Conservation (phyloP, 2,329 filamentous ascomycete genomes). For the Ophiocordyceps australis region DNA sequence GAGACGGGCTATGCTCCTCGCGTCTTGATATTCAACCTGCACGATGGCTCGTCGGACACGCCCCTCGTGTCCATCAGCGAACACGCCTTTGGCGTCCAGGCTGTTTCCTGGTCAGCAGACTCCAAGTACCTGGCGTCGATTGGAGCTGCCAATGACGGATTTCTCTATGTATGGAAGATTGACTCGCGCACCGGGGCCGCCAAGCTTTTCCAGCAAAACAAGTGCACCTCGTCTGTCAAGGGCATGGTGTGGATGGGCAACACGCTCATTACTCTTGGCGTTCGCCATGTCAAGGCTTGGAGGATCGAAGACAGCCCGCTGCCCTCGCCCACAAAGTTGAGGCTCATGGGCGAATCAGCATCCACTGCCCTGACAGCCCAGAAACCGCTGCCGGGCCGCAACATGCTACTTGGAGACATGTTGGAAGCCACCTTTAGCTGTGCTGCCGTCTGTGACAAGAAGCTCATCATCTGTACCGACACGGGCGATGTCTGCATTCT, state of each 20-base stretch:
- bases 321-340: slow-evolving; percentile 45
- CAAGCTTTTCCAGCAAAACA: slow-evolving; percentile 67
- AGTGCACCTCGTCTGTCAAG: slow-evolving; percentile 74
- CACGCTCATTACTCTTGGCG: slow-evolving; percentile 68
- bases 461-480: slow-evolving; percentile 73
- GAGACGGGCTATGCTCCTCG: slow-evolving; percentile 90
- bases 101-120: slow-evolving; percentile 78
- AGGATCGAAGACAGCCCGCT: slow-evolving; percentile 50
- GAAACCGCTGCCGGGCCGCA: slow-evolving; percentile 66
- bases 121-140: slow-evolving; percentile 76
- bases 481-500: slow-evolving; percentile 78
- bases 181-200: slow-evolving; percentile 68
- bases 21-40: slow-evolving; percentile 75
- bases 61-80: slow-evolving; percentile 77
- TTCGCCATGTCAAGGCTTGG: slow-evolving; percentile 90
- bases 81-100: slow-evolving; percentile 76
- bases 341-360: slow-evolving; percentile 25
- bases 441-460: slow-evolving; percentile 53
- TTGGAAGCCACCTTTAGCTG: slow-evolving; percentile 75
- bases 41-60: slow-evolving; percentile 61
- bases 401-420: slow-evolving; percentile 66
- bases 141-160: slow-evolving; percentile 80
- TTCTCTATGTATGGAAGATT: slow-evolving; percentile 79
- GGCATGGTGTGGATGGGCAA: slow-evolving; percentile 85
- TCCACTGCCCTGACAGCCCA: slow-evolving; percentile 14